Conservation (phyloP, 1,284 basidiomycete genomes). For the Sparassis latifolia region DNA sequence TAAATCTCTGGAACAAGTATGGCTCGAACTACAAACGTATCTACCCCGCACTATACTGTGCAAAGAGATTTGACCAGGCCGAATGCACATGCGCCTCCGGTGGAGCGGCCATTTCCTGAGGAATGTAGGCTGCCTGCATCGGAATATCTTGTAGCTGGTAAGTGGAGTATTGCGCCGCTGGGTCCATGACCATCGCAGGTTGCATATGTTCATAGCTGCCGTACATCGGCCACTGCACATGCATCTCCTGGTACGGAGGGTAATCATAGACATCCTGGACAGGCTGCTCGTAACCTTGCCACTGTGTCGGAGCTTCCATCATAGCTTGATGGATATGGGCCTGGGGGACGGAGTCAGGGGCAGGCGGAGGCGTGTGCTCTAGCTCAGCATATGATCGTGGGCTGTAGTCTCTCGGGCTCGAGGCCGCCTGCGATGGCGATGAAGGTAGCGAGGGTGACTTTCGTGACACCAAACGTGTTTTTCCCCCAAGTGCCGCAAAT, state of each 20-base stretch:
- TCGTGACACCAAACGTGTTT: conserved; percentile 54
- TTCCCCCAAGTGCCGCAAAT: conserved; percentile 50
- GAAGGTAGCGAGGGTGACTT: conserved; percentile 43
- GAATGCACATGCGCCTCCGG: too few relatives aligned
- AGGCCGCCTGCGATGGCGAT: conserved; percentile 19
- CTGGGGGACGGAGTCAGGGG: too few relatives aligned
- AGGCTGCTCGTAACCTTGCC: conserved; percentile 6
- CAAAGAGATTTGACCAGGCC: too few relatives aligned
- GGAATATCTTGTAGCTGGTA: too few relatives aligned
- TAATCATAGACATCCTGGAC: conserved; percentile 6
- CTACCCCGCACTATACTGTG: too few relatives aligned
- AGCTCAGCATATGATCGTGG: conserved; percentile 1
- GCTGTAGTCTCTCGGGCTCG: conserved; percentile 17
- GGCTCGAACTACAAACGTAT: too few relatives aligned
- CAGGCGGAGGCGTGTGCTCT: background rate
- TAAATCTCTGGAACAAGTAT: too few relatives aligned
- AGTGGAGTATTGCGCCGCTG: too few relatives aligned
- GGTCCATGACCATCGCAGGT: conserved; percentile 1
- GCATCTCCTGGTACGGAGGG: background rate
- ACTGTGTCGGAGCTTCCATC: background rate
- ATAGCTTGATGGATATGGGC: background rate
- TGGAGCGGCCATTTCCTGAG: too few relatives aligned
- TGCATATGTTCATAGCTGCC: conserved; percentile 8
- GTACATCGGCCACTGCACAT: conserved; percentile 1
- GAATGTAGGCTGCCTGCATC: too few relatives aligned